phyloP scores from a whole-genome alignment of 371 early-diverging fungal genomes.

The Funneliformis caledonium region DNA sequence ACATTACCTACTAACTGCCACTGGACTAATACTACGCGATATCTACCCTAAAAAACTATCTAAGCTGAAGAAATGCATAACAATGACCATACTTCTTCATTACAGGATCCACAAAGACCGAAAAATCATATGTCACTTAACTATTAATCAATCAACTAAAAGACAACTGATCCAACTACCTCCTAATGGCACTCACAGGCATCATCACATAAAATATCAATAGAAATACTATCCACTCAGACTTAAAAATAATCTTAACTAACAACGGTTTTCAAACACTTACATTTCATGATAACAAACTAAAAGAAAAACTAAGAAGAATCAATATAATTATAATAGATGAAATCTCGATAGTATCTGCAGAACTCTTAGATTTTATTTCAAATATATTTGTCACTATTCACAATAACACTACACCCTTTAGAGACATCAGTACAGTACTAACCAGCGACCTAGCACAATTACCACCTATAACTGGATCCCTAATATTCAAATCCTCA shows the following conservation, averaged over 20 bases:
- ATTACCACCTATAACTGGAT: no score
- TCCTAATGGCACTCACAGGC: no score
- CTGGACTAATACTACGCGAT: no score
- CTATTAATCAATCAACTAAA: no score
- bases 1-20: no score
- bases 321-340: background rate
- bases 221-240: background rate
- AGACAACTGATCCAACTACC: background rate
- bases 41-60: no score
- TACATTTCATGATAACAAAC: background rate
- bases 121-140: no score
- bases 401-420: background rate
- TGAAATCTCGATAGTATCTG: conserved; percentile 6
- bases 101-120: no score
- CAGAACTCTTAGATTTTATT: background rate
- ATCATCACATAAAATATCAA: background rate
- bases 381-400: background rate
- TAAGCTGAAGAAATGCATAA: no score
- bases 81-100: no score
- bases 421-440: background rate
- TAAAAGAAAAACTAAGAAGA: background rate
- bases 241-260: background rate
- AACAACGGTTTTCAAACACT: background rate
- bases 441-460: background rate
- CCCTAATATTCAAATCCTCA: no score